Evolutionary conservation across 257 asterid genomes (phyloP).

Genomic region (Forsythia viridissima): DNA sequence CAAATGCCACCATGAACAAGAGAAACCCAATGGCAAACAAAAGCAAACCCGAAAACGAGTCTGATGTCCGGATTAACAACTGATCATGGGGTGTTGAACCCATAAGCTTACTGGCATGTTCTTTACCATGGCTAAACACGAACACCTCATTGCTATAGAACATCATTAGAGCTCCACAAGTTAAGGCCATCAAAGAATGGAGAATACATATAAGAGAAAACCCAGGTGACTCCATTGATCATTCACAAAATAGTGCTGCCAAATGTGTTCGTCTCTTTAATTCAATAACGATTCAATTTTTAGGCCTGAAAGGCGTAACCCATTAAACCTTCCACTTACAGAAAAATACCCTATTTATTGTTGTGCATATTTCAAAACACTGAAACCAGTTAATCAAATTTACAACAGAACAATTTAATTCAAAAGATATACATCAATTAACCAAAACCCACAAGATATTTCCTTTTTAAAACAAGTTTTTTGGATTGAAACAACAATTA

Average conservation of each 20-base stretch:
- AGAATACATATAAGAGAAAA: slow-evolving; percentile 71
- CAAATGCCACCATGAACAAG: slow-evolving; percentile 94
- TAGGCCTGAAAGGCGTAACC: not conserved
- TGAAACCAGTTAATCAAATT: not conserved
- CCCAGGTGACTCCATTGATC: slow-evolving; percentile 67
- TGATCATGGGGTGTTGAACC: slow-evolving; percentile 94
- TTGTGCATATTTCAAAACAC: not conserved
- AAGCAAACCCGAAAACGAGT: slow-evolving; percentile 88
- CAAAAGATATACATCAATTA: slow-evolving; percentile 12
- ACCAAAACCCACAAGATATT: slow-evolving; percentile 17
- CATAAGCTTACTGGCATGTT: slow-evolving; percentile 70
- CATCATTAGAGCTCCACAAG: slow-evolving; percentile 86
- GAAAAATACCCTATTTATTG: slow-evolving; percentile 16
- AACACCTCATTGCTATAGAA: slow-evolving; percentile 63
- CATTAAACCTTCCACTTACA: slow-evolving; percentile 19
- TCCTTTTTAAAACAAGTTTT: slow-evolving; percentile 4
- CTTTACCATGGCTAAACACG: slow-evolving; percentile 84
- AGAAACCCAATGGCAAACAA: slow-evolving; percentile 73
- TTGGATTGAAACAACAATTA: slow-evolving; percentile 21
- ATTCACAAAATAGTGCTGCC: not conserved
- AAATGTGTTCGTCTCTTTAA: not conserved
- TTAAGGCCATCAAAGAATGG: slow-evolving; percentile 76
- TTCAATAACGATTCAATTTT: slow-evolving; percentile 30
- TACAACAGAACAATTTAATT: slow-evolving; percentile 19
- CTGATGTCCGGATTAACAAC: slow-evolving; percentile 80